These are phyloP conservation scores for Xylaria sp. DNA, from an alignment of 2,329 filamentous ascomycete genomes.

Conservation along the genomic window DNA sequence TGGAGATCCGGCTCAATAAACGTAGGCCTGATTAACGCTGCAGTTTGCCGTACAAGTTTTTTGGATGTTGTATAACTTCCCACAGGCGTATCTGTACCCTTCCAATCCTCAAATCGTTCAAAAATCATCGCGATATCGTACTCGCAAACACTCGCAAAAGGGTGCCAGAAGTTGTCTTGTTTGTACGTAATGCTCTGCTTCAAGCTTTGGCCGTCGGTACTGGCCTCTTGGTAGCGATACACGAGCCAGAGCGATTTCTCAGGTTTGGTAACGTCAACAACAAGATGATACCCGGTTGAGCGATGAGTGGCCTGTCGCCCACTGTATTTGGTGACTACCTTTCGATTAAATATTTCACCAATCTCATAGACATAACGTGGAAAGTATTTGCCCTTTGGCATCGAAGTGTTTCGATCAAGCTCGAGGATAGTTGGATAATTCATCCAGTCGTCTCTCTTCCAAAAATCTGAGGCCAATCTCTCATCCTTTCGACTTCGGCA, in stretches of 20 bases:
- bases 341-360: constrained; percentile 40
- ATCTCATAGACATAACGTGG: constrained; percentile 40
- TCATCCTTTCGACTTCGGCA: constrained; percentile 34
- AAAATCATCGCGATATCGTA: constrained; percentile 40
- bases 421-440: constrained; percentile 37
- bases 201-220: constrained; percentile 29
- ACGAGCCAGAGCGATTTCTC: constrained; percentile 41
- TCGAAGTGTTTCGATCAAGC: constrained; percentile 29
- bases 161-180: constrained; percentile 40
- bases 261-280: constrained; percentile 38
- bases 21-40: constrained; percentile 33
- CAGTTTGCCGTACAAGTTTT: constrained; percentile 38
- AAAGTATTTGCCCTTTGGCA: constrained; percentile 37
- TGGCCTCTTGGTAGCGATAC: constrained; percentile 37
- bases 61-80: constrained; percentile 33
- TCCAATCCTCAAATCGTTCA: constrained; percentile 37
- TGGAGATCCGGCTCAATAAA: constrained; percentile 38
- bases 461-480: constrained; percentile 36
- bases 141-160: constrained; percentile 37
- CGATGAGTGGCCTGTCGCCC: constrained; percentile 38
- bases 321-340: constrained; percentile 29
- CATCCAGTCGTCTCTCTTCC: constrained; percentile 36
- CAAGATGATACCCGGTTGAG: constrained; percentile 40
- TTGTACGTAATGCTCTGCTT: constrained; percentile 38
- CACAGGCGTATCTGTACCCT: constrained; percentile 31